These are phyloP conservation scores for Diaporthe citrichinensis DNA, from an alignment of 2,329 filamentous ascomycete species.

Conservation along the genomic window DNA sequence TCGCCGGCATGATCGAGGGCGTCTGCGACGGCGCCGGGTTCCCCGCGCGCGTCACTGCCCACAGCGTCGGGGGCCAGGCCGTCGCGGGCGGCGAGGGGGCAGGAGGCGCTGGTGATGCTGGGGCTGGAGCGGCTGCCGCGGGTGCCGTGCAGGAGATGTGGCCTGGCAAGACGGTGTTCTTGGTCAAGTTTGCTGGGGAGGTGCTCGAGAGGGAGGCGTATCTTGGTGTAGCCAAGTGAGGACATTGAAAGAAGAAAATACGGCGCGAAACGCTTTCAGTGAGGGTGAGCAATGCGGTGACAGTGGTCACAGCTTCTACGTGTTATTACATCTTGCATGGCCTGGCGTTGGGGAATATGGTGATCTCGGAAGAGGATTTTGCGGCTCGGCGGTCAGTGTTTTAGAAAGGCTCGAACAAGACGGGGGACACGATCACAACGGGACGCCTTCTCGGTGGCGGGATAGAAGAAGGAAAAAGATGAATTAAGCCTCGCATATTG, in stretches of 20 bases:
- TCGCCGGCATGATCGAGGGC: conserved; percentile 95
- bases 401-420: conserved; percentile 16
- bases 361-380: not conserved
- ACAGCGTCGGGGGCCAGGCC: conserved; percentile 75
- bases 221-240: conserved; percentile 69
- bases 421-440: not conserved
- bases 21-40: conserved; percentile 95
- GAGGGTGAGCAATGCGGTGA: conserved; percentile 42
- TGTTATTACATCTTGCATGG: conserved; percentile 32
- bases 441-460: conserved; percentile 37
- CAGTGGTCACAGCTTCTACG: conserved; percentile 23
- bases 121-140: conserved; percentile 81
- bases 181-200: conserved; percentile 92
- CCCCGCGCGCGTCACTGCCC: conserved; percentile 89
- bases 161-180: conserved; percentile 95
- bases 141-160: conserved; percentile 83
- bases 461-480: conserved; percentile 3
- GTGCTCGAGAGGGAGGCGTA: conserved; percentile 93
- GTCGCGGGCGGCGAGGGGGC: conserved; percentile 87
- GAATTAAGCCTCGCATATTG: conserved; percentile 21
- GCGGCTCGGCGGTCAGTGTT: conserved; percentile 27
- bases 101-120: conserved; percentile 84
- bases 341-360: conserved; percentile 38
- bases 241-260: conserved; percentile 21
- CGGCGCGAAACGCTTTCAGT: not conserved